Conservation (phyloP, 148 eudicot genomes). For the Rhododendron henanense region DNA sequence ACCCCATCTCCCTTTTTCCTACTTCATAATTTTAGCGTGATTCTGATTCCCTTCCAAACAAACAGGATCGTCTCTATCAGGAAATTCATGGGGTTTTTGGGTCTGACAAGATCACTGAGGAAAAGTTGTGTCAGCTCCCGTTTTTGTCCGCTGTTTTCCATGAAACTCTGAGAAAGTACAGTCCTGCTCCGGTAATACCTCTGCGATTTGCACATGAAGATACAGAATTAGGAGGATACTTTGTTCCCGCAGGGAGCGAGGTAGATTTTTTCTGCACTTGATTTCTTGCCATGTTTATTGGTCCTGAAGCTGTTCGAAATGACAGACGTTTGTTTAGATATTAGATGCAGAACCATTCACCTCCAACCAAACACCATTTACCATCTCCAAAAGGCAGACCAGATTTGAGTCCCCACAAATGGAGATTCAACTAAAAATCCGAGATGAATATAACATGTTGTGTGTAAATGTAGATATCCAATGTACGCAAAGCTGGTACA, state of each 20-base stretch:
- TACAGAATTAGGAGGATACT: constrained; percentile 72
- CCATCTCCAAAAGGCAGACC: not conserved
- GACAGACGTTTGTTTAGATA: not conserved
- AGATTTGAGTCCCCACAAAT: not conserved
- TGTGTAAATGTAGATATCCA: not conserved
- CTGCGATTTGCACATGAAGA: constrained; percentile 74
- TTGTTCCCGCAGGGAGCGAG: constrained; percentile 83
- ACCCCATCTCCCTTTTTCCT: too few species aligned
- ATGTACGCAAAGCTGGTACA: not conserved
- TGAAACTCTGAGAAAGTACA: constrained; percentile 80
- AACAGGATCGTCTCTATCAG: constrained; percentile 50
- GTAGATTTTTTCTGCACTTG: constrained; percentile 23
- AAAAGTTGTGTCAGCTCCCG: constrained; percentile 59
- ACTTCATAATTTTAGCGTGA: not conserved
- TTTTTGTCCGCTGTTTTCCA: constrained; percentile 74
- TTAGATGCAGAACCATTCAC: not conserved
- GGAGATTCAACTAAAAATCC: not conserved
- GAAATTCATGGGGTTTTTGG: constrained; percentile 71
- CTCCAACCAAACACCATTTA: not conserved
- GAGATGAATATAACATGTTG: not conserved
- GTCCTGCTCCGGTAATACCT: constrained; percentile 76
- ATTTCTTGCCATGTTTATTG: not conserved
- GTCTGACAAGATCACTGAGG: constrained; percentile 53
- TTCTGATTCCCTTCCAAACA: not conserved
- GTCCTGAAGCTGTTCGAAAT: not conserved